These are phyloP conservation scores for Fusarium sp. DNA, from an alignment of 2,329 filamentous ascomycete species.

Conservation along the genomic window DNA sequence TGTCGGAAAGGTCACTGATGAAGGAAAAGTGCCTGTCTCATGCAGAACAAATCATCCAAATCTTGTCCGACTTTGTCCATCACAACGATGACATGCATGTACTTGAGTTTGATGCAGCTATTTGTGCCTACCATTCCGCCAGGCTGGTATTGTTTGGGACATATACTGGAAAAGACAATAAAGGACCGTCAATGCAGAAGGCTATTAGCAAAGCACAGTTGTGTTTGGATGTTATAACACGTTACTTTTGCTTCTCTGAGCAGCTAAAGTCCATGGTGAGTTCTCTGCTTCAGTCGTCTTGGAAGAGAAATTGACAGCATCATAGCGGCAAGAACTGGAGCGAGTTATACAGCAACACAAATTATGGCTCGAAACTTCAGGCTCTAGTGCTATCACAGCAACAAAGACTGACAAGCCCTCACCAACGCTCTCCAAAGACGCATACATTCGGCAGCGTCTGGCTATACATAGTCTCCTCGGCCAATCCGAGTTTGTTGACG, in stretches of 20 bases:
- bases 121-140: conserved; percentile 58
- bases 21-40: conserved; percentile 53
- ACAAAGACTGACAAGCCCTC: conserved; percentile 20
- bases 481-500: conserved; percentile 55
- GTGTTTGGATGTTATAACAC: conserved; percentile 43
- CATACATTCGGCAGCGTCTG: conserved; percentile 48
- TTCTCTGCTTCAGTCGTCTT: fast-evolving
- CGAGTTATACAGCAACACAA: conserved; percentile 43
- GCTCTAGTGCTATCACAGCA: conserved; percentile 31
- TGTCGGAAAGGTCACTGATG: conserved; percentile 39
- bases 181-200: conserved; percentile 44
- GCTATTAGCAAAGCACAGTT: conserved; percentile 45
- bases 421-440: conserved; percentile 39
- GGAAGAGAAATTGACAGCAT: not conserved
- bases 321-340: conserved; percentile 45
- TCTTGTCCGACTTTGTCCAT: conserved; percentile 51
- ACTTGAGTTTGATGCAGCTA: conserved; percentile 56
- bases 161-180: conserved; percentile 44
- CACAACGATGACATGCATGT: conserved; percentile 46
- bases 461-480: conserved; percentile 56
- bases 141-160: conserved; percentile 53
- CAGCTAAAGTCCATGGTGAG: conserved; percentile 45
- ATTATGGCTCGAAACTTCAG: conserved; percentile 43
- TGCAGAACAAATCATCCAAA: conserved; percentile 53
- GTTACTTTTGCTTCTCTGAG: conserved; percentile 47